Evolutionary conservation across 352 stramenopile species (phyloP).

Genomic region (Elongisporangium undulatum): DNA sequence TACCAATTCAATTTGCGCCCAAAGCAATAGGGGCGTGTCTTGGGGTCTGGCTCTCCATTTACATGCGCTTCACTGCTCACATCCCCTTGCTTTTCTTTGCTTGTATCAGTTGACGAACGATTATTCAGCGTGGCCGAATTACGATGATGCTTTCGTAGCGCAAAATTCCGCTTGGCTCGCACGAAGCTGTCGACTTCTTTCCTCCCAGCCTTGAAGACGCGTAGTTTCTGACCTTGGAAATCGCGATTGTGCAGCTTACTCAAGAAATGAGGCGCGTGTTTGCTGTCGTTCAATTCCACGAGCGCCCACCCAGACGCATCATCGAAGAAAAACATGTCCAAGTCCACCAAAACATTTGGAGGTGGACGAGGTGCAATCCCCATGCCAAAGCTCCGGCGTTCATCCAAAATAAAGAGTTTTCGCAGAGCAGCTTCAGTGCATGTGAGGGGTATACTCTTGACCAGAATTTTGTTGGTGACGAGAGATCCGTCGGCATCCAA

Average conservation of each 20-base stretch:
- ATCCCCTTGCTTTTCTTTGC: not conserved
- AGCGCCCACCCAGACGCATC: slow-evolving; percentile 69
- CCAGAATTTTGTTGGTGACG: slow-evolving; percentile 57
- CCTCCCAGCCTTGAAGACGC: slow-evolving; percentile 44
- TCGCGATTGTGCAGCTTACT: slow-evolving; percentile 58
- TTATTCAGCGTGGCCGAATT: not conserved
- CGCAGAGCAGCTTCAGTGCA: slow-evolving; percentile 39
- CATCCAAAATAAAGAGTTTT: slow-evolving; percentile 33
- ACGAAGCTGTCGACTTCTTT: slow-evolving; percentile 67
- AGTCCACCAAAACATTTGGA: slow-evolving; percentile 26
- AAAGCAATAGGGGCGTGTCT: slow-evolving; percentile 44
- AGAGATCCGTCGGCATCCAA: slow-evolving; percentile 42
- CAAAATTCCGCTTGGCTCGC: slow-evolving; percentile 38
- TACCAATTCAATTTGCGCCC: slow-evolving; percentile 76
- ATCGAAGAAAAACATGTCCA: slow-evolving; percentile 74
- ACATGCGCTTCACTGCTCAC: not conserved
- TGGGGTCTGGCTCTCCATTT: slow-evolving; percentile 8
- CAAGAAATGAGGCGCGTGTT: slow-evolving; percentile 39
- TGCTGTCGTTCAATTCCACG: slow-evolving; percentile 52
- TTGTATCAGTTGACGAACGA: not conserved
- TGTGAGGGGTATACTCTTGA: slow-evolving; percentile 57
- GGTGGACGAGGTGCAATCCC: not conserved
- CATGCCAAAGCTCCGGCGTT: slow-evolving; percentile 5
- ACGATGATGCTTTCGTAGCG: not conserved
- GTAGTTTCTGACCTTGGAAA: slow-evolving; percentile 40